Conservation (phyloP, 1,284 basidiomycete genomes). For the Amylostereum areolatum region DNA sequence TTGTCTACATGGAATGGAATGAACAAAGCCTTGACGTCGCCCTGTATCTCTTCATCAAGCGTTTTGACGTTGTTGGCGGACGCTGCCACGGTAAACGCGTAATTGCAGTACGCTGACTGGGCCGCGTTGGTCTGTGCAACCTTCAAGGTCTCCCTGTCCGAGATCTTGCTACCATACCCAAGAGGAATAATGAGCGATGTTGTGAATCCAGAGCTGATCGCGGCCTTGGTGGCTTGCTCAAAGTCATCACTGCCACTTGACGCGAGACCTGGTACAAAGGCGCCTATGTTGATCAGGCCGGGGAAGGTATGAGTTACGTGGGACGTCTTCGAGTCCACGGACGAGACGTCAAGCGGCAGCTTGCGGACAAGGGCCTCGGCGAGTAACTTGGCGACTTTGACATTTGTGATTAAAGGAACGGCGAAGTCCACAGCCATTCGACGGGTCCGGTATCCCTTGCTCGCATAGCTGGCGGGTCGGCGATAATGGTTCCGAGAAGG, state of each 20-base stretch:
- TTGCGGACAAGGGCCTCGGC: conserved; percentile 92
- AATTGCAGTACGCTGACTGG: conserved; percentile 77
- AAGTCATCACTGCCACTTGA: conserved; percentile 61
- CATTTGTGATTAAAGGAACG: conserved; percentile 95
- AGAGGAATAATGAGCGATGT: conserved; percentile 75
- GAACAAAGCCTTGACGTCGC: conserved; percentile 80
- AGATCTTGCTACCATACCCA: conserved; percentile 56
- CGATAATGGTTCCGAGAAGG: conserved; percentile 98
- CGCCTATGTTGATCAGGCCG: conserved; percentile 84
- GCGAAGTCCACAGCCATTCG: conserved; percentile 99
- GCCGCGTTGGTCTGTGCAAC: conserved; percentile 60
- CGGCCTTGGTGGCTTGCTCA: conserved; percentile 67
- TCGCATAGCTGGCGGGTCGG: conserved; percentile 94
- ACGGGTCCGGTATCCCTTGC: conserved; percentile 94
- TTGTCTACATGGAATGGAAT: conserved; percentile 69
- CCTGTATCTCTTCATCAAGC: conserved; percentile 71
- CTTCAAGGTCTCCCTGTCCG: conserved; percentile 67
- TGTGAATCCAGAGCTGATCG: conserved; percentile 85
- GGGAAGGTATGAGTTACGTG: conserved; percentile 90
- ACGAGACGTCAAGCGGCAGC: conserved; percentile 83
- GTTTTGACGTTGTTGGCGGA: conserved; percentile 60
- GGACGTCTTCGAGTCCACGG: conserved; percentile 93
- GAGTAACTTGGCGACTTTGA: conserved; percentile 98
- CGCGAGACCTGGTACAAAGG: conserved; percentile 80
- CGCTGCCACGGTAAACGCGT: conserved; percentile 77